A percentile compares a stretch with the other conserved stretches of the same genome.
Conservation (phyloP, 129 eudicot genomes). For the Deinandra increscens region DNA sequence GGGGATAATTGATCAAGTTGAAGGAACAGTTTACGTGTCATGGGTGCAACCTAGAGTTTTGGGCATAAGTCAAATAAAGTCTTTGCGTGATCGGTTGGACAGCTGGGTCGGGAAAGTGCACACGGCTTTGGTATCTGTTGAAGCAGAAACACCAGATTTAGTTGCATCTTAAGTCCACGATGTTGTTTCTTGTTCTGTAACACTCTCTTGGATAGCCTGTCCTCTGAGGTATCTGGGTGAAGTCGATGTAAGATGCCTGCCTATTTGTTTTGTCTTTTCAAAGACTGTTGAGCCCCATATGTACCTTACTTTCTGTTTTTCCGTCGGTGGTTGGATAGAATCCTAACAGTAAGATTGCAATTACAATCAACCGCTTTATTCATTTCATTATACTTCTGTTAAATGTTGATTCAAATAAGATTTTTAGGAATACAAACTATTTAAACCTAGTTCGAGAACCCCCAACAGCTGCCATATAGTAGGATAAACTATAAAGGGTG, state of each 20-base stretch:
- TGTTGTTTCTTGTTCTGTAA: conserved; percentile 31
- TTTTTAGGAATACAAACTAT: no score
- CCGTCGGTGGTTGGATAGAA: not conserved
- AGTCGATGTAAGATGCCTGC: conserved; percentile 29
- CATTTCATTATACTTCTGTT: not conserved
- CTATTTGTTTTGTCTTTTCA: conserved; percentile 8
- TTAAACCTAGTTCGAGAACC: no score
- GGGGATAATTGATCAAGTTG: conserved; percentile 93
- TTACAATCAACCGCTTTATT: not conserved
- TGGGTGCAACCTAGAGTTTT: conserved; percentile 97
- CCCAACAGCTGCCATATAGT: no score
- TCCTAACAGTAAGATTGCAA: not conserved
- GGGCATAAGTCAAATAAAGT: conserved; percentile 76
- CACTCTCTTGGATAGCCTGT: conserved; percentile 25
- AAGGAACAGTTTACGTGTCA: conserved; percentile 80
- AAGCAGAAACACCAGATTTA: conserved; percentile 92
- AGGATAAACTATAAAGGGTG: not conserved
- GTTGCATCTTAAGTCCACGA: conserved; percentile 51
- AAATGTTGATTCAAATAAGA: no score
- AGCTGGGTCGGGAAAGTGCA: conserved; percentile 85
- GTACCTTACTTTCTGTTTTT: conserved; percentile 3
- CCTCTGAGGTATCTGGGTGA: conserved; percentile 4
- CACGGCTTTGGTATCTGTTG: conserved; percentile 88
- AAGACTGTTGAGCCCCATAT: conserved; percentile 9
- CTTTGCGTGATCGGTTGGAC: conserved; percentile 82